These are phyloP conservation scores for Trichoderma breve DNA, from an alignment of 2,329 filamentous ascomycete genomes.

Conservation along the genomic window DNA sequence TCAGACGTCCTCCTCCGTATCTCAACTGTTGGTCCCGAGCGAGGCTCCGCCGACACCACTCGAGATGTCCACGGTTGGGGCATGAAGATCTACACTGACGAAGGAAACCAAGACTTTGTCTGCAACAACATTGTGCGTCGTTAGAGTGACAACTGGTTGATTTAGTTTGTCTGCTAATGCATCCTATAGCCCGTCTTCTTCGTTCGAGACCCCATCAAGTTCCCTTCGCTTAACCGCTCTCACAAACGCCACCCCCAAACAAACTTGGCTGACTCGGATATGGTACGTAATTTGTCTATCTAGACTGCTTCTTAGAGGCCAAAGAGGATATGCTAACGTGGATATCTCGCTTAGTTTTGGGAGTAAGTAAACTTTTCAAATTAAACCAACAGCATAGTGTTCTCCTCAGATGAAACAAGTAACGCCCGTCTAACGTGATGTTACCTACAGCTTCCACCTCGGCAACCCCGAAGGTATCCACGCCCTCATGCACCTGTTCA, in stretches of 20 bases:
- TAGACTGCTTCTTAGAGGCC: background rate
- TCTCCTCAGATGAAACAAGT: background rate
- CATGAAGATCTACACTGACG: constrained; percentile 57
- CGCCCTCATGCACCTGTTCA: constrained; percentile 51
- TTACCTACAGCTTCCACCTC: constrained; percentile 28
- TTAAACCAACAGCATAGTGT: constrained; percentile 17
- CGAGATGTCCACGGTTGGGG: constrained; percentile 70
- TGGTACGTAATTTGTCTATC: constrained; percentile 27
- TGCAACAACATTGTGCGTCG: constrained; percentile 60
- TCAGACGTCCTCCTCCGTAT: constrained; percentile 61
- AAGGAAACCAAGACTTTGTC: constrained; percentile 64
- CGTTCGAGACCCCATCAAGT: constrained; percentile 47
- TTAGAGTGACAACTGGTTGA: background rate
- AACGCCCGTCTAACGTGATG: constrained; percentile 16
- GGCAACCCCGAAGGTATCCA: constrained; percentile 50
- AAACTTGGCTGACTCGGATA: constrained; percentile 43
- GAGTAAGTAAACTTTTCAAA: constrained; percentile 2
- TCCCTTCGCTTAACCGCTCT: constrained; percentile 45
- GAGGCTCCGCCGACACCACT: constrained; percentile 63
- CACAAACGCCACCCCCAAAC: constrained; percentile 46
- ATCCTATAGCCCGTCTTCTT: constrained; percentile 47
- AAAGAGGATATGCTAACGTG: background rate
- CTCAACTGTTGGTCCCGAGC: constrained; percentile 66
- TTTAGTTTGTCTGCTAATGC: background rate
- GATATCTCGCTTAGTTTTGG: background rate